These are phyloP conservation scores for Fusarium sp. DNA, from an alignment of 2,329 filamentous ascomycete genomes.

Conservation along the genomic window DNA sequence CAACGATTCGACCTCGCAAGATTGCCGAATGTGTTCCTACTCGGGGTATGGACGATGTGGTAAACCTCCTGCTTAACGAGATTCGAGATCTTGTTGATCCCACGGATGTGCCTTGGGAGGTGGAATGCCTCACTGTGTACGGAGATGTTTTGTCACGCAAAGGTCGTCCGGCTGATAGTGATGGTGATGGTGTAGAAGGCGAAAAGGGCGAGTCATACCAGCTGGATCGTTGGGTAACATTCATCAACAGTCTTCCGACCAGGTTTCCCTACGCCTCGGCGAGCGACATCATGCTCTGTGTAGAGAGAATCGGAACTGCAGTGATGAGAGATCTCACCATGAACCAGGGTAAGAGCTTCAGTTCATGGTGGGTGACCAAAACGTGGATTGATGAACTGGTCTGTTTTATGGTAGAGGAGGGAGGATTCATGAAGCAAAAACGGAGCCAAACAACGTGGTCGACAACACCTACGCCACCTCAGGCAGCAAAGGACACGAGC, in stretches of 20 bases:
- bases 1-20: slow-evolving; percentile 71
- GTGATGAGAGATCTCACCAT: slow-evolving; percentile 86
- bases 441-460: slow-evolving; percentile 51
- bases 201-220: slow-evolving; percentile 66
- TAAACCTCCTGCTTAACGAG: slow-evolving; percentile 72
- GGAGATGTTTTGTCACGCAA: slow-evolving; percentile 66
- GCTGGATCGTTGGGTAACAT: slow-evolving; percentile 81
- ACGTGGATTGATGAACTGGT: slow-evolving; percentile 97
- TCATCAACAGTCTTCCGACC: slow-evolving; percentile 75
- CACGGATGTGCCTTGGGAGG: slow-evolving; percentile 72
- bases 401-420: slow-evolving; percentile 87
- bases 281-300: slow-evolving; percentile 79
- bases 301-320: slow-evolving; percentile 80
- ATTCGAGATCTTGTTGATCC: slow-evolving; percentile 79
- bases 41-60: slow-evolving; percentile 74
- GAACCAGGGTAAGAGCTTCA: slow-evolving; percentile 81
- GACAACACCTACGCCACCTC: slow-evolving; percentile 49
- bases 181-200: slow-evolving; percentile 49
- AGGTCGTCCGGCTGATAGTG: slow-evolving; percentile 53
- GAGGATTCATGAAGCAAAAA: slow-evolving; percentile 81
- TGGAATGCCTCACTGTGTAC: slow-evolving; percentile 72
- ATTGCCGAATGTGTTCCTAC: slow-evolving; percentile 73
- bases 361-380: slow-evolving; percentile 96
- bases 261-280: slow-evolving; percentile 81
- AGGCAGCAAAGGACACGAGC: slow-evolving; percentile 53